Percentiles rank a stretch among this genome's conserved stretches.
Evolutionary conservation across 106 monocot genomes (phyloP).

Genomic region (Chionographis japonica): DNA sequence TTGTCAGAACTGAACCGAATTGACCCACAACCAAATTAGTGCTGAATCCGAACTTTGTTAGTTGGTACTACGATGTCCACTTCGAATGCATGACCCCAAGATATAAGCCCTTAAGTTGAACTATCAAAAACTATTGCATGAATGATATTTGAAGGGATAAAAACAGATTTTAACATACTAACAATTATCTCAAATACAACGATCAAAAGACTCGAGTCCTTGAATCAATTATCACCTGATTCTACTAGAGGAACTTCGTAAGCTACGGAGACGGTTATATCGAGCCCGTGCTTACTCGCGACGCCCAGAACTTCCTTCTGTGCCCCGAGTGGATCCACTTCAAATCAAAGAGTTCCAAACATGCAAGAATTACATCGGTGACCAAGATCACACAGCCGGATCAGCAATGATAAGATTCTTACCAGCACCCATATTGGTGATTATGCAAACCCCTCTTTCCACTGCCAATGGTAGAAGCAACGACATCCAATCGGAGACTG

Average conservation of each 20-base stretch:
- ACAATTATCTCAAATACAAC: no score
- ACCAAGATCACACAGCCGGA: background rate
- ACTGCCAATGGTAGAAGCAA: constrained; percentile 74
- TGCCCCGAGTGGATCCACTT: constrained; percentile 90
- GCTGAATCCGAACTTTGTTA: no score
- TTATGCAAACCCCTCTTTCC: constrained; percentile 69
- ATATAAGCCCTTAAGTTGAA: no score
- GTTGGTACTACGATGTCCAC: no score
- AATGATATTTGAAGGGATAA: no score
- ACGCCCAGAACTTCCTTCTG: constrained; percentile 65
- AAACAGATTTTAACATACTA: no score
- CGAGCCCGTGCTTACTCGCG: constrained; percentile 36
- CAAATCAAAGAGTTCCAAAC: constrained; percentile 2
- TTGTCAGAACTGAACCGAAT: no score
- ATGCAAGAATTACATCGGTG: background rate
- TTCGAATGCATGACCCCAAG: no score
- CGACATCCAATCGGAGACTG: constrained; percentile 86
- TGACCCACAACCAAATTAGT: no score
- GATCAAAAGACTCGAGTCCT: no score
- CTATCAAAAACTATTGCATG: no score
- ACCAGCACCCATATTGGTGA: constrained; percentile 99
- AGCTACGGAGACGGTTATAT: constrained; percentile 58
- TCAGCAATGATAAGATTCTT: constrained; percentile 8
- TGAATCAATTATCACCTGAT: constrained; percentile 4
- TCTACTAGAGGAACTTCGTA: constrained; percentile 46